Evolutionary conservation across 75 land plant species (phyloP), one percentile per base, ranked within the genome.

Genomic region (Pseudotsuga menziesii): DNA sequence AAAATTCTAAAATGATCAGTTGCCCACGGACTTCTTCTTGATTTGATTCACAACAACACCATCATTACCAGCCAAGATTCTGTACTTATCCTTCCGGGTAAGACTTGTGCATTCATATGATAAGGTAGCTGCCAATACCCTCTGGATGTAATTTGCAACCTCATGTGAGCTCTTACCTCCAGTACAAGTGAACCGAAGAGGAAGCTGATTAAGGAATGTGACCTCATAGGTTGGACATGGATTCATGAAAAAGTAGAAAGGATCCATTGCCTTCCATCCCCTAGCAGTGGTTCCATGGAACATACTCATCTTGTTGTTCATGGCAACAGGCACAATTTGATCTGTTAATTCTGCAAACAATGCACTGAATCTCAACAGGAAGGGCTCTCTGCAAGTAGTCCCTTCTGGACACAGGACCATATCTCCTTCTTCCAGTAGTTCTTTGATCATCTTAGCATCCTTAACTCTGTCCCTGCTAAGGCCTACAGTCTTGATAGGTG

Each of bases 241-340:
- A 71, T 94, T 94, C 97, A 94, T 94, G 88, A 92, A 94, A 83
- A 81, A 94, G 84, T 79, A 94, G 69, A 90, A 90, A 3, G 92
- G 82, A 55, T 94, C 97, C 88, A 91, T 85, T 75, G 86, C 87
- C 76, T 94, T 94, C 79, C 90, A 89, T 52, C 94, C 97, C 0
- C 91, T 61, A 4, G 88, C 94, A 5, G 91, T 85, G n/a, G 97
- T 94, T 14, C 94, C 97, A 66, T 92, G 84, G 73, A 92, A 94
- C 93, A 90, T 83, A 58, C 74, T 82, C 84, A 87, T 84, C 80
- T 79, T 82, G n/a, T 73, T 80, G 52, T 87, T 82, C 75, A 92
- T 81, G 12, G 97, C 92, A 64, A 94, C 97, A 1, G 97, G 94
- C 55, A 93, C 95, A 54, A 92, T 93, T 67, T 84, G 75, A 75